Evolutionary conservation across 2,329 filamentous ascomycete genomes (phyloP), one percentile per base, ranked within the genome.

Genomic region (Curvularia verruculosa): DNA sequence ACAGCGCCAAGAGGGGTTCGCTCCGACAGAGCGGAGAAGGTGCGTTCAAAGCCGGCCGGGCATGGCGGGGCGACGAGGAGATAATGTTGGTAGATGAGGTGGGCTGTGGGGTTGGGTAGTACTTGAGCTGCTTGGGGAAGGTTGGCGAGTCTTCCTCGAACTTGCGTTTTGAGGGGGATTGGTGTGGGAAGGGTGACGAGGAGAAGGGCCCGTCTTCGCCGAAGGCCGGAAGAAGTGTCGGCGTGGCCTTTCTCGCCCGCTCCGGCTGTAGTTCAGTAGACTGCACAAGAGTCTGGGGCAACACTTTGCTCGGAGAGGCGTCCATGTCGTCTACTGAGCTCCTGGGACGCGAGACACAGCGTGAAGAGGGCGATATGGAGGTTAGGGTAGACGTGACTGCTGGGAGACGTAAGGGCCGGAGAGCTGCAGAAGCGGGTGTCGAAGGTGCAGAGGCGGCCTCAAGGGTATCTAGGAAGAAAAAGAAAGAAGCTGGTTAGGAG

Each of bases 31-130:
- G 82, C 79, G 49, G 69, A 76, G 66, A 85, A 82, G 54, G 85
- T 84, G 69, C 89, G 87, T 66, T 84, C 81, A 37, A 88, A 70
- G 53, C 68, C 23, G 84, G 81, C 72, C 85, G 77, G 63, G 70
- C 75, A 72, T 72, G 68, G 73, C 79, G 81, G 66, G 81, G 68
- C 74, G 90, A 88, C 46, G 93, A 93, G 54, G 93, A 96, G 46
- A 96, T 82, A 68, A 97, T 91, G 70, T 91, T 91, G 44, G 94
- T 96, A 65, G 92, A 96, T 3, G 95, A 98, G 4, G 94, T 97
- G 19, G 94, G 93, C 59, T 96, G 85, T 1, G 95, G 95, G 2
- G 95, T 98, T 40, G 95, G 95, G 79, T 98, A 98, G 69, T 79
- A 80, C 72, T 89, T 92, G 65, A 83, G 77, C 64, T 82, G 82